Base-by-base conservation (phyloP, 176 grass and related monocot genomes). In the Luzula sylvatica region DNA sequence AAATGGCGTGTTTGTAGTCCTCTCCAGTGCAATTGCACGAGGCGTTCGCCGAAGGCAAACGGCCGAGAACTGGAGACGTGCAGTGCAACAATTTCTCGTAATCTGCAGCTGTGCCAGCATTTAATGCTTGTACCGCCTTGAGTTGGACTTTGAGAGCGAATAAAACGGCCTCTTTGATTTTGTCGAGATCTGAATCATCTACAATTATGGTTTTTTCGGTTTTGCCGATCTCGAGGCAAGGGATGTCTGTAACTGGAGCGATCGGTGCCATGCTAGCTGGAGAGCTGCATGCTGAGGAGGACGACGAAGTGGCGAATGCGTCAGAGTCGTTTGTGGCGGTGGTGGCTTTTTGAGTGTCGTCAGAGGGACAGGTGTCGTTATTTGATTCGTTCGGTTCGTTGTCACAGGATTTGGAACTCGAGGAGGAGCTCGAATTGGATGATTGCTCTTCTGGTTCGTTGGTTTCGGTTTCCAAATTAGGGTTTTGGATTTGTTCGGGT, bases 51-150 rank as follows among this genome's bases (percentile, higher is more conserved):
- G 51, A 72, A 26, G 53, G 35, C n/a, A 20, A 26, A 45, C 29
- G 47, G 9, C 55, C 8, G 47, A 88, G 15, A 79, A 75, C 44
- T 60, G 89, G 89, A 73, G 83, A 84, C 15, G 83, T 70, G 32
- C 67, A 75, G 25, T 26, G 49, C 61, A 83, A 53, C 65, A 95
- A 86, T 24, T 28, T 38, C 32, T 88, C 90, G 20, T 82, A 82
- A 66, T 79, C 70, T 26, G 83, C 80, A 69, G 88, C 26, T 18
- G 62, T 55, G 29, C 66, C 66, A 53, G 73, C 80, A 42, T 48
- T 38, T 38, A 44, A 26, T 45, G 51, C 19, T 27, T 75, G 76
- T 63, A 74, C 42, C 45, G 53, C 42, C 75, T 74, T 40, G 46
- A 46, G 67, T 17, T 70, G 56, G 4, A 67, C 50, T 27, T 29